Evolutionary conservation across 139 green algal species (phyloP), one percentile per base, ranked within the genome.

Genomic region (Chlorella ohadii): DNA sequence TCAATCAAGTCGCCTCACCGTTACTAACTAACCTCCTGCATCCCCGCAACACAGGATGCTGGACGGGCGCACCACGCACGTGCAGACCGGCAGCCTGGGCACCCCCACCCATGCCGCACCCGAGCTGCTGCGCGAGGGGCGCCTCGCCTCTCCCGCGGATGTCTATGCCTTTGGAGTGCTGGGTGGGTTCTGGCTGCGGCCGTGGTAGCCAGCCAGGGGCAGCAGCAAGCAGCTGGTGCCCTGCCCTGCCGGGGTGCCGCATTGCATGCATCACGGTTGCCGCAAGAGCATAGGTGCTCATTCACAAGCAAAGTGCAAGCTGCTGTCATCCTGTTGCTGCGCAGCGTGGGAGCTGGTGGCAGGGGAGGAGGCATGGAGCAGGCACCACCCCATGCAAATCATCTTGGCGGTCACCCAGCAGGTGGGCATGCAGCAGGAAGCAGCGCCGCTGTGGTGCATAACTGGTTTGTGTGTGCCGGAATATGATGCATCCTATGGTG

Each of bases 31-130:
- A 16, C 44, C 44, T 51, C 9, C 44, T 16, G 6, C 44, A 51
- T 51, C 44, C 6, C 44, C 3, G 0, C 34, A 22, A 12, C 38
- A 28, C 74, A 59, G 70, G 47, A 66, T 86, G 61, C 61, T 88
- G 72, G 70, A 64, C 5, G 51, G 31, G 19, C 19, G 20, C 25
- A 44, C 61, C 6, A 81, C 61, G 4, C 76, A 81, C 31, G 84
- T 88, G 19, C 84, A 85, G 63, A 88, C 86, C 1, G 47, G 44
- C 31, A 83, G 86, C 65, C 67, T 25, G 16, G 90, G 87, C 41
- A 93, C 89, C 34, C 78, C 82, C 75, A 84, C 79, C 36, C 91
- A 91, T 78, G 87, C 89, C 74, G 86, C 90, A 1, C 90, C 90
- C 44, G 90, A 94, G 82, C 84, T 86, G 56, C 56, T 85, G 85